A percentile compares a stretch with the other conserved stretches of the same genome.
Conservation (phyloP, 179 eudicot species). For the Amaranthus tricolor region DNA sequence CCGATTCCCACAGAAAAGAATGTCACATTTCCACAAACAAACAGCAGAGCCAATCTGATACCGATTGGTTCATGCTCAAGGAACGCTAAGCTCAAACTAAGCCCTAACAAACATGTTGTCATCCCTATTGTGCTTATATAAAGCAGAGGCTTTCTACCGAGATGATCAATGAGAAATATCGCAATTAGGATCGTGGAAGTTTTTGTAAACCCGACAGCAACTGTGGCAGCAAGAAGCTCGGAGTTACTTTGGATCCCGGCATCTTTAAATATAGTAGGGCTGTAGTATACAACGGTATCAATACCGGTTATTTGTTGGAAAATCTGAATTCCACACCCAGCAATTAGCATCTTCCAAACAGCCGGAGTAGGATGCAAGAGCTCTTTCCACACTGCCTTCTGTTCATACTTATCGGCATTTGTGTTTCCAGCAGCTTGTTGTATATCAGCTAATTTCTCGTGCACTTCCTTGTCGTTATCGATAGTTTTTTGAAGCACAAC, state of each 20-base stretch:
- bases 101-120: slow-evolving; percentile 59
- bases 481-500: slow-evolving; percentile 51
- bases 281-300: slow-evolving; percentile 73
- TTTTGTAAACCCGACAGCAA: slow-evolving; percentile 78
- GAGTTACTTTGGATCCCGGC: slow-evolving; percentile 59
- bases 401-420: slow-evolving; percentile 40
- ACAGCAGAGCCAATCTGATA: slow-evolving; percentile 48
- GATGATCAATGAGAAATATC: slow-evolving; percentile 62
- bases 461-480: slow-evolving; percentile 50
- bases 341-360: slow-evolving; percentile 61
- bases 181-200: slow-evolving; percentile 64
- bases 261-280: slow-evolving; percentile 64
- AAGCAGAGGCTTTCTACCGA: slow-evolving; percentile 79
- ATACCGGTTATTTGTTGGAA: slow-evolving; percentile 85
- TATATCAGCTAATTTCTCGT: slow-evolving; percentile 63
- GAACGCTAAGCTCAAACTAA: slow-evolving; percentile 55
- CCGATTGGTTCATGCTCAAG: slow-evolving; percentile 48
- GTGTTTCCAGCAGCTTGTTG: slow-evolving; percentile 48
- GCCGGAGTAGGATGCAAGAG: slow-evolving; percentile 59
- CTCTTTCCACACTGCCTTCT: slow-evolving; percentile 60
- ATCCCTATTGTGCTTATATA: slow-evolving; percentile 81
- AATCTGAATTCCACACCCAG: slow-evolving; percentile 80
- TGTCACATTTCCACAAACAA: slow-evolving; percentile 77
- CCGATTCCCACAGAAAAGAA: slow-evolving; percentile 90
- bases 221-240: slow-evolving; percentile 64